Evolutionary conservation across 169 alveolate species (phyloP).

Genomic region (Plasmodium blacklocki): DNA sequence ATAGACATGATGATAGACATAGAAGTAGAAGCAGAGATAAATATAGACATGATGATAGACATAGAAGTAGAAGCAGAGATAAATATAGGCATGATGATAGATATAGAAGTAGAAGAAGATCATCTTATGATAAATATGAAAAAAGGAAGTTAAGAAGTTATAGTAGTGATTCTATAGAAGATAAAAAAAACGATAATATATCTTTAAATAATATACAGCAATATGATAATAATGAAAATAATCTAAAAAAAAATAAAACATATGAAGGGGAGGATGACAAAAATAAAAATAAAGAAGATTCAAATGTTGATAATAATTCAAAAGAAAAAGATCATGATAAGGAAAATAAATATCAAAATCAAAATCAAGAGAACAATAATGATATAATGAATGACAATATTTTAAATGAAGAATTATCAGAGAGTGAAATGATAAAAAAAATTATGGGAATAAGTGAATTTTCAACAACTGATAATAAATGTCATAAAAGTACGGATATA

Average conservation of each 20-base stretch:
- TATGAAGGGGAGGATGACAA: neutral
- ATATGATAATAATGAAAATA: neutral
- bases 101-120: neutral
- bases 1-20: neutral
- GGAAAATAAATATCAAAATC: constrained; percentile 13
- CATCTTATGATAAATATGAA: neutral
- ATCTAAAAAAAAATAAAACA: neutral
- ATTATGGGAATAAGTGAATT: constrained; percentile 89
- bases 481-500: constrained; percentile 87
- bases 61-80: constrained; percentile 21
- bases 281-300: neutral
- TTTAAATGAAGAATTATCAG: constrained; percentile 70
- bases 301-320: constrained; percentile 6
- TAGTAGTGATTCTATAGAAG: neutral
- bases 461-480: constrained; percentile 85
- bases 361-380: neutral
- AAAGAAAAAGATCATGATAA: neutral
- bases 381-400: constrained; percentile 10
- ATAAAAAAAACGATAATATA: neutral
- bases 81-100: constrained; percentile 3
- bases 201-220: neutral
- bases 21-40: constrained; percentile 27
- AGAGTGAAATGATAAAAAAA: constrained; percentile 83
- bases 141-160: neutral
- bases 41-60: constrained; percentile 14